Base-by-base conservation (phyloP, 257 asterid species). In the Agastache rugosa region DNA sequence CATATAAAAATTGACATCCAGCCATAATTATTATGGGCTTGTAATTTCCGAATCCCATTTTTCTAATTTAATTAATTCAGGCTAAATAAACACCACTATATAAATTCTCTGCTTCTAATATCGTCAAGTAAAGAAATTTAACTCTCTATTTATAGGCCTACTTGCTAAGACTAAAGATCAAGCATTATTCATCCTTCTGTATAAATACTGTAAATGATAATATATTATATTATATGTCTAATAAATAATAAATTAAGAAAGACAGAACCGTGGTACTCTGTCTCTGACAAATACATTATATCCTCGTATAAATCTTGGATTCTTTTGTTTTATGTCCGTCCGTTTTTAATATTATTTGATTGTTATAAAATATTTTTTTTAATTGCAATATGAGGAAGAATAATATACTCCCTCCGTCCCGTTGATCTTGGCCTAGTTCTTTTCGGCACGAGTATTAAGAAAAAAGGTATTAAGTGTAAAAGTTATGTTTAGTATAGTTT, bases 21-120 rank as follows among this genome's bases (percentile, higher is more conserved):
- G 85, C 69, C 88, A 89, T 81, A 55, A 82, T 67, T 29, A 89
- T 61, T n/a, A 76, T 78, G 8, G 96, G 85, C 77, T 83, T 89
- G 51, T 70, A 75, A 12, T 71, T 79, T 73, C 82, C 86, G 1
- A 81, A 29, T 12, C 78, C 91, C 93, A 84, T 84, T 17, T 68
- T 19, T 19, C 10, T 53, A n/a, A n/a, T n/a, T 53, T 17, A 7
- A 17, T 8, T 39, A 17, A 2, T 19, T 14, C 0, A 14, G 8
- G 53, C 53, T 4, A 47, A 47, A 17, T 4, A 47, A 47, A 19
- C 12, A 11, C 15, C 35, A 11, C 15, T 20, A 8, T 55, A 22
- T 55, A 14, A 31, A 31, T 5, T 31, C 37, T 31, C 7, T 31
- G 0, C 6, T 54, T 12, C 35, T 9, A 3, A 20, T 23, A 55